Evolutionary conservation across 371 early-diverging fungal species (phyloP), one percentile per base, ranked within the genome.

Genomic region (Syncephalastrum monosporum): DNA sequence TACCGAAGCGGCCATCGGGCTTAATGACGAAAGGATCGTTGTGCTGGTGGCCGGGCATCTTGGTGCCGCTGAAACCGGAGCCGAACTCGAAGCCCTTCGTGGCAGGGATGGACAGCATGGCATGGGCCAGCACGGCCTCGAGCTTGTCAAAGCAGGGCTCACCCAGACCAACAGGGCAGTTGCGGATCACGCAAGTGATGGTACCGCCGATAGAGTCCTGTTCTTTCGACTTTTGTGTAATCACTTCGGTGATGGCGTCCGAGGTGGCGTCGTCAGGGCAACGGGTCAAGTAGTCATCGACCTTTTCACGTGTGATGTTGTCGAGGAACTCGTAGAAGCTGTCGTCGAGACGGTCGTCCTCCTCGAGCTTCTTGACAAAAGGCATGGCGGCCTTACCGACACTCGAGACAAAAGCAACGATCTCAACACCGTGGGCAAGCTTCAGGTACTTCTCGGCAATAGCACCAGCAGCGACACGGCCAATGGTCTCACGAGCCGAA

Each of bases 71-170:
- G 69, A 96, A 92, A 6, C 98, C 98, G 41, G 90, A 90, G 4
- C 98, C 98, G 58, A 96, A 91, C 67, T 98, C 98, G 69, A 98
- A 98, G 5, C 93, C 95, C 70, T 98, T 98, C 14, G 97, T 98
- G 8, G 98, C 96, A 16, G 98, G 98, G 54, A 98, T 96, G 23
- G 96, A 95, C 55, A 98, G 75, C 98, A 98, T 98, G n/a, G 97
- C 98, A 64, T 98, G 97, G 7, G 97, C 98, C 51, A 98, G 78
- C 58, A 87, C 71, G n/a, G 98, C 97, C 70, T 98, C 97, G 33
- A 97, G 78, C 69, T 98, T 98, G 72, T 98, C 98, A 65, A 98
- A 98, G 73, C 94, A 92, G 8, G 98, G 98, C 69, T 98, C 98
- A 51, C 98, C 98, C 53, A 98, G 78, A n/a, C 98, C 98, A 14